Conservation (phyloP, 75 land plant species). For the Pinus tabuliformis region DNA sequence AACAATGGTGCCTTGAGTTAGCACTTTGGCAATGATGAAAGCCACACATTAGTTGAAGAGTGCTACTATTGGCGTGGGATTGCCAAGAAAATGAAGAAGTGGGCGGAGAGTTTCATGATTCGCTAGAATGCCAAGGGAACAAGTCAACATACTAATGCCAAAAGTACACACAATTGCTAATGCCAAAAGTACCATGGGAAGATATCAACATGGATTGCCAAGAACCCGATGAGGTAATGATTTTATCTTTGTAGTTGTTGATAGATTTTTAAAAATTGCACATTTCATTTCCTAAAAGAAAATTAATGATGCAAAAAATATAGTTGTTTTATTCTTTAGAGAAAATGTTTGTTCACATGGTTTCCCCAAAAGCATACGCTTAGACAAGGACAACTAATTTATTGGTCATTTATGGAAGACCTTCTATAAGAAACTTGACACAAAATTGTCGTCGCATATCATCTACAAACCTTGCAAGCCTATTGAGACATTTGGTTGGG, state of each 20-base stretch:
- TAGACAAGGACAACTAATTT: constrained; percentile 5
- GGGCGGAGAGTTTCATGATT: too few relatives aligned
- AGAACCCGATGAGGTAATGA: not conserved
- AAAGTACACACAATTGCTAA: not conserved
- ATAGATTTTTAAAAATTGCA: constrained; percentile 12
- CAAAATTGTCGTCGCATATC: not conserved
- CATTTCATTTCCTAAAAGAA: constrained; percentile 14
- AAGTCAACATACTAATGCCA: too few relatives aligned
- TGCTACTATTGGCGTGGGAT: too few relatives aligned
- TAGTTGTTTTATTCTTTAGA: constrained; percentile 1
- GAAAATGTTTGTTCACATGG: constrained; percentile 11
- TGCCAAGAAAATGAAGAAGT: too few relatives aligned
- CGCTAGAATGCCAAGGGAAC: too few relatives aligned
- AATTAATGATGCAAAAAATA: not conserved
- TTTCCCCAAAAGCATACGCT: not conserved
- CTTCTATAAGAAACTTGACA: not conserved
- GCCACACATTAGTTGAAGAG: too few relatives aligned
- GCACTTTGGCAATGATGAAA: too few relatives aligned
- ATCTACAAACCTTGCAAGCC: not conserved
- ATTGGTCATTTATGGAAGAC: constrained; percentile 6
- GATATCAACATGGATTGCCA: constrained; percentile 1
- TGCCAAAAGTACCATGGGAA: not conserved
- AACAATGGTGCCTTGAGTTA: too few relatives aligned
- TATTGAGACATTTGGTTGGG: not conserved
- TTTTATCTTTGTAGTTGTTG: constrained; percentile 15